Evolutionary conservation across 2,329 filamentous ascomycete species (phyloP).

Genomic region (Talaromyces sp.): DNA sequence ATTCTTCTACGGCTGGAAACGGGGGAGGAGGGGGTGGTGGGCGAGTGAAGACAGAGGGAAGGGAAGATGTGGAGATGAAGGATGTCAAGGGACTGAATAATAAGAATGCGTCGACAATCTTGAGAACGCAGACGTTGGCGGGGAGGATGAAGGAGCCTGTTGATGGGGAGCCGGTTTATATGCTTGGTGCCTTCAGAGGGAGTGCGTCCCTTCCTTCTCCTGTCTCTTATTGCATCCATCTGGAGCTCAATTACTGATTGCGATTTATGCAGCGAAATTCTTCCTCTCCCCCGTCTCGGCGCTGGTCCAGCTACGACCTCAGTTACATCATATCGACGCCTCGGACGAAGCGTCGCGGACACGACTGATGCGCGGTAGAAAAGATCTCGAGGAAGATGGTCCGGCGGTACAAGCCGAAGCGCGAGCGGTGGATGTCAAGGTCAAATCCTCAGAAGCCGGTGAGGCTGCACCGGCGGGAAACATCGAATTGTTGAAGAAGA

Average conservation of each 20-base stretch:
- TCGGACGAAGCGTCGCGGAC: slow-evolving; percentile 60
- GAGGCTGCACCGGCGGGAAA: slow-evolving; percentile 66
- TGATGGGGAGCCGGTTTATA: slow-evolving; percentile 71
- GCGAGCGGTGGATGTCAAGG: slow-evolving; percentile 79
- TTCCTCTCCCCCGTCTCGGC: slow-evolving; percentile 81
- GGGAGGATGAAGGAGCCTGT: slow-evolving; percentile 71
- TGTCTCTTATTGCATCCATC: neutral
- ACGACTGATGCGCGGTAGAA: slow-evolving; percentile 32
- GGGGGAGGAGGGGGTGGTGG: slow-evolving; percentile 19
- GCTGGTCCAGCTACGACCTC: slow-evolving; percentile 83
- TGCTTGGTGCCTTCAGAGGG: slow-evolving; percentile 86
- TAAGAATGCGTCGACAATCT: slow-evolving; percentile 49
- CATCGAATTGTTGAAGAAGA: slow-evolving; percentile 69
- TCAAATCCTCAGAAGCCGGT: slow-evolving; percentile 71
- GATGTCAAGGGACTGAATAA: slow-evolving; percentile 25
- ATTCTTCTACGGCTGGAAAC: slow-evolving; percentile 27
- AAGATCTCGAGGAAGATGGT: slow-evolving; percentile 45
- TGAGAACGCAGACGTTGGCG: slow-evolving; percentile 79
- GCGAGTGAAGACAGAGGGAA: slow-evolving; percentile 21
- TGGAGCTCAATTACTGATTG: neutral
- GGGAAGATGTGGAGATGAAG: slow-evolving; percentile 33
- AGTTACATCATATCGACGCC: slow-evolving; percentile 91
- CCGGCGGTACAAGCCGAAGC: slow-evolving; percentile 52
- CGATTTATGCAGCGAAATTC: neutral
- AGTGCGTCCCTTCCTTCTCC: slow-evolving; percentile 52